phyloP scores from a whole-genome alignment of 495 filamentous ascomycete genomes.

The Penicillium antarcticum region DNA sequence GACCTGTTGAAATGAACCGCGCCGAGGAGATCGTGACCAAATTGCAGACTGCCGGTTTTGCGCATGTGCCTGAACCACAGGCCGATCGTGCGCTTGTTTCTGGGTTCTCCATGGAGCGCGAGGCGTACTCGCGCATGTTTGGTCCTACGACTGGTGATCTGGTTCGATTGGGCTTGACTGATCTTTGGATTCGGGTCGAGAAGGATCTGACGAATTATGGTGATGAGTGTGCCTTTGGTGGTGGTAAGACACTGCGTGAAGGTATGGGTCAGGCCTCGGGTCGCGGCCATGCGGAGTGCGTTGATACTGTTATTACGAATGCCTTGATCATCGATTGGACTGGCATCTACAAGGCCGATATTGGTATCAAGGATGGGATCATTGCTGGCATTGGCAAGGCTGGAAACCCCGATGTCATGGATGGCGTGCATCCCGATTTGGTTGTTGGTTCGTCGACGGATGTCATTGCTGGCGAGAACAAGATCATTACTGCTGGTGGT shows the following conservation, averaged over 20 bases:
- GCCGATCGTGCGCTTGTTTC: conserved; percentile 53
- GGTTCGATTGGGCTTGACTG: conserved; percentile 77
- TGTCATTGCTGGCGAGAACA: conserved; percentile 91
- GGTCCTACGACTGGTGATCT: conserved; percentile 87
- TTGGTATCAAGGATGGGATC: conserved; percentile 84
- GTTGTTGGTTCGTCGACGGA: conserved; percentile 89
- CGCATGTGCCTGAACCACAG: conserved; percentile 64
- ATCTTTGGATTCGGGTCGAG: conserved; percentile 91
- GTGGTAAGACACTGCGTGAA: conserved; percentile 90
- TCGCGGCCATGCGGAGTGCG: conserved; percentile 60
- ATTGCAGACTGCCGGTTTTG: conserved; percentile 71
- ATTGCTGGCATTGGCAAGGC: conserved; percentile 95
- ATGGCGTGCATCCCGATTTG: conserved; percentile 74
- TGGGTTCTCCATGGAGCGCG: conserved; percentile 68
- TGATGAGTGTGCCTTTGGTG: conserved; percentile 94
- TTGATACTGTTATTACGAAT: conserved; percentile 91
- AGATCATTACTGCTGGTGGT: conserved; percentile 90
- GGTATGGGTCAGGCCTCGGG: conserved; percentile 95
- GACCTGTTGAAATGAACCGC: conserved; percentile 60
- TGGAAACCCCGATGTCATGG: conserved; percentile 96
- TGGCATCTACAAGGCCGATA: conserved; percentile 96
- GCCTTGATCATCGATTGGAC: conserved; percentile 88
- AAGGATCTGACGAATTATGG: conserved; percentile 82
- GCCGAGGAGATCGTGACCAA: conserved; percentile 61
- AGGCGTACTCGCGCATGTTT: conserved; percentile 82